Base-by-base conservation (phyloP, 2,329 filamentous ascomycete species). In the Paecilomyces dactylethromorphus region DNA sequence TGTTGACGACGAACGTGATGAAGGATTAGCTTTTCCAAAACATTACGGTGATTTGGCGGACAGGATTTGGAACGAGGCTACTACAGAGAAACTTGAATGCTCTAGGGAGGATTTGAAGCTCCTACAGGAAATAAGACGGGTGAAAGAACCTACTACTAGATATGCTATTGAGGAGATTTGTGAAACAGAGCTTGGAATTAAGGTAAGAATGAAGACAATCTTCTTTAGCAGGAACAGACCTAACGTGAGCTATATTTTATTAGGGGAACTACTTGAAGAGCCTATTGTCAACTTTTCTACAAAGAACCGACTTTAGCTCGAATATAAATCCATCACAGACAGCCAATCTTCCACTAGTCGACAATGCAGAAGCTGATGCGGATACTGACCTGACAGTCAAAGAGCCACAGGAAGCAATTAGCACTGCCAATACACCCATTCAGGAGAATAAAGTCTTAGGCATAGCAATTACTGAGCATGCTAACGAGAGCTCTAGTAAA, bases 11-110 rank as follows among this genome's bases (percentile, higher is more conserved):
- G 74, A 80, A 29, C 69, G 75, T 2, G 80, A 79, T 56, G 76
- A 80, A 60, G 71, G 75, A 0, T 61, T 80, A 1, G 61, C 66
- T 0, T 82, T 78, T 74, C 74, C 78, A 1, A 59, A 63, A 0
- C 68, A 63, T n/a, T 75, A 72, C 56, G 58, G 61, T n/a, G 56
- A 63, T 3, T 68, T 74, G 51, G 65, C 72, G 4, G 57, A 56
- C 2, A 60, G 70, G 29, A 50, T 67, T 13, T 45, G 58, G 18
- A 57, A 60, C 4, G 39, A 57, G n/a, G 53, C 60, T 10, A 61
- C 59, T 15, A 58, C n/a, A 5, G 70, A 71, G 39, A 71, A 66
- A 50, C 54, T 73, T 11, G 61, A 65, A 5, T 70, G 68, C 54
- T 60, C 64, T 3, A 66, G 56, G 21, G 60, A 66, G 6, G 59